These are phyloP conservation scores for Daucus carota DNA, from an alignment of 129 eudicot species.

Conservation along the genomic window DH1_v3.0 NC_030387.2:1146501-1147000, in stretches of 20 bases:
- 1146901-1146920: conserved; percentile 66
- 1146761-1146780: conserved; percentile 79
- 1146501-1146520: conserved; percentile 98
- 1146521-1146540: conserved; percentile 81
- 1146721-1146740: conserved; percentile 92
- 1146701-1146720: conserved; percentile 92
- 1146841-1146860: not conserved
- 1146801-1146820: not conserved
- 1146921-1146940: conserved; percentile 69
- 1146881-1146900: conserved; percentile 71
- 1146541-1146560: conserved; percentile 69
- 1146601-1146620: conserved; percentile 74
- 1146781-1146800: conserved; percentile 23
- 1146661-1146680: not conserved
- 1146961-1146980: conserved; percentile 59
- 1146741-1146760: conserved; percentile 64
- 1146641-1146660: not conserved
- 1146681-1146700: conserved; percentile 44
- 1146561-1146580: conserved; percentile 98
- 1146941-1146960: conserved; percentile 48
- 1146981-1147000: not conserved
- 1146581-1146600: conserved; percentile 97
- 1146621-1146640: not conserved
- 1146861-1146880: conserved; percentile 80
- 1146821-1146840: not conserved